These are phyloP conservation scores for Vickermania ingenoplastis DNA, from an alignment of 208 protist genomes.

Conservation along the genomic window DNA sequence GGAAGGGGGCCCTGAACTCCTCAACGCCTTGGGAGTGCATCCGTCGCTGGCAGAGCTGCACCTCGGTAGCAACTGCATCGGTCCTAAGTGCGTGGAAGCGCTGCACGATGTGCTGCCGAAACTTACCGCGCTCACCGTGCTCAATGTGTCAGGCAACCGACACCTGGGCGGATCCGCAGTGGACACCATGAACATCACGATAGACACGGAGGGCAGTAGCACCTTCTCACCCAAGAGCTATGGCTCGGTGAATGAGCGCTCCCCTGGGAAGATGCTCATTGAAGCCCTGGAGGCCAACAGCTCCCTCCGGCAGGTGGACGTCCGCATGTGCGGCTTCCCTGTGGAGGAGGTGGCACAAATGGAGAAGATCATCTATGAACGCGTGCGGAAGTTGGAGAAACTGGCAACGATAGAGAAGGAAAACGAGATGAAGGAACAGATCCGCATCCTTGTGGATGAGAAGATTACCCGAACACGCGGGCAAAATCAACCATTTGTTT, in stretches of 20 bases:
- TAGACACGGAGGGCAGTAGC: not conserved
- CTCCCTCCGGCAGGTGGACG: constrained; percentile 54
- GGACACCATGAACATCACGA: not conserved
- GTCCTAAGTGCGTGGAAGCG: constrained; percentile 19
- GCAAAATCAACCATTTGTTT: not conserved
- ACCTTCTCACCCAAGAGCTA: not conserved
- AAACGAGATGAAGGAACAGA: constrained; percentile 7
- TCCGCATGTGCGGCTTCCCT: constrained; percentile 43
- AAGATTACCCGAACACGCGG: constrained; percentile 3
- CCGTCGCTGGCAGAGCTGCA: constrained; percentile 44
- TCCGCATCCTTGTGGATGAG: not conserved
- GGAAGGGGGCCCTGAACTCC: constrained; percentile 42
- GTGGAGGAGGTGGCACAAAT: constrained; percentile 31
- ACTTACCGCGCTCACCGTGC: constrained; percentile 26
- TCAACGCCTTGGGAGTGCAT: constrained; percentile 37
- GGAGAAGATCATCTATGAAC: constrained; percentile 16
- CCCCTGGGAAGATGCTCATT: constrained; percentile 27
- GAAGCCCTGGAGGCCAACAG: constrained; percentile 34
- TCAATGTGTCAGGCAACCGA: constrained; percentile 67
- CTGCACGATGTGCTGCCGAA: constrained; percentile 46
- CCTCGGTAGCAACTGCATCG: constrained; percentile 69
- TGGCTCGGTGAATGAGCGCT: constrained; percentile 9
- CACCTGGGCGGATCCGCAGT: constrained; percentile 14
- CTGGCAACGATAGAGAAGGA: constrained; percentile 3
- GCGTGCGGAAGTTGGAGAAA: constrained; percentile 16